Evolutionary conservation across 371 early-diverging fungal species (phyloP).

Genomic region (Blakeslea trispora): DNA sequence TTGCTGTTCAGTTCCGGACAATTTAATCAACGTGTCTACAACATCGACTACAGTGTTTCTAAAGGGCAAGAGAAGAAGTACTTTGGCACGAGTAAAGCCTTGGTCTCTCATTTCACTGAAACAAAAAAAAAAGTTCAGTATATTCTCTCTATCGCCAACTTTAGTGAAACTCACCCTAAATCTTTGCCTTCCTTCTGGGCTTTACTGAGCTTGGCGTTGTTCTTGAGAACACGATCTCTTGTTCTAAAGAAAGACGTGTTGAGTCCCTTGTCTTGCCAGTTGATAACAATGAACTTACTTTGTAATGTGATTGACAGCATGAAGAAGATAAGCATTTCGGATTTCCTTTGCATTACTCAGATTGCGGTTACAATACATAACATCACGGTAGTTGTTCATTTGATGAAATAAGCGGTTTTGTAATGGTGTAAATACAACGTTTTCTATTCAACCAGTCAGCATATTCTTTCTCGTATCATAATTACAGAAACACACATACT

Average conservation of each 20-base stretch:
- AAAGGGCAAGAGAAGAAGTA: conserved; percentile 89
- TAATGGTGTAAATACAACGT: conserved; percentile 49
- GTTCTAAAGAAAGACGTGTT: conserved; percentile 39
- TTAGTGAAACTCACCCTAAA: conserved; percentile 25
- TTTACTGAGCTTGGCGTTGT: conserved; percentile 73
- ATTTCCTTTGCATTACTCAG: conserved; percentile 67
- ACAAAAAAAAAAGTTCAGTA: not conserved
- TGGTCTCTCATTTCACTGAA: conserved; percentile 87
- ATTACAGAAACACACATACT: conserved; percentile 6
- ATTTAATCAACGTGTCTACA: conserved; percentile 71
- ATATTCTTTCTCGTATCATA: not conserved
- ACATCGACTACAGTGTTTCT: conserved; percentile 81
- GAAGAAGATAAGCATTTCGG: conserved; percentile 74
- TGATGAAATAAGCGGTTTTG: conserved; percentile 66
- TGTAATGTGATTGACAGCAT: conserved; percentile 88
- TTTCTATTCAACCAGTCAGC: conserved; percentile 5
- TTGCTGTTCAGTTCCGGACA: conserved; percentile 82
- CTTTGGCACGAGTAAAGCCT: conserved; percentile 94
- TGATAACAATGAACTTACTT: conserved; percentile 54
- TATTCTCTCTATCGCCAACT: not conserved
- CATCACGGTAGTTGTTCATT: conserved; percentile 76
- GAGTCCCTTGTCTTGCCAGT: not conserved
- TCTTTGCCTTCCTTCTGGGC: conserved; percentile 52
- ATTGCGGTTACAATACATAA: conserved; percentile 70
- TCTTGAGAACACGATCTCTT: conserved; percentile 76